These are phyloP conservation scores for Cornus suecica DNA, from an alignment of 148 eudicot species.

Conservation along the genomic window DNA sequence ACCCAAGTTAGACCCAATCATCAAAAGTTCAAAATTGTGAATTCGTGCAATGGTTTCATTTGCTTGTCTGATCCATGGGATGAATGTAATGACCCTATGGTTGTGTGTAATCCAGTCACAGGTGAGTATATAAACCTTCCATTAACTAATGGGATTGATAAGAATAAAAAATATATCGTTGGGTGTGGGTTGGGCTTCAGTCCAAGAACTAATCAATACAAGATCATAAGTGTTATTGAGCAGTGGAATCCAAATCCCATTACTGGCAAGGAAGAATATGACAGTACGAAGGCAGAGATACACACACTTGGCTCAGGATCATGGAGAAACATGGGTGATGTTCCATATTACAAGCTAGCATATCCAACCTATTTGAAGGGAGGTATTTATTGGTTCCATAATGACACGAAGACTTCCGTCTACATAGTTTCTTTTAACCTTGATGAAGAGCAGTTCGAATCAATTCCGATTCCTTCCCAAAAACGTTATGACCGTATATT, in stretches of 20 bases:
- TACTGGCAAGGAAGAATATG: neutral
- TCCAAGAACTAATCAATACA: neutral
- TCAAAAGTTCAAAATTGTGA: too few species aligned
- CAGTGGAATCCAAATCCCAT: too few species aligned
- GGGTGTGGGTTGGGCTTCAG: constrained; percentile 3
- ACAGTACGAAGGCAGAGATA: neutral
- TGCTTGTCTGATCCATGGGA: too few species aligned
- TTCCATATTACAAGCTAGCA: neutral
- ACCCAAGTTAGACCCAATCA: too few species aligned
- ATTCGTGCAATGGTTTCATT: too few species aligned
- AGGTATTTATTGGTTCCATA: constrained; percentile 10
- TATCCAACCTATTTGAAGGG: neutral
- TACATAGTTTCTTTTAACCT: constrained; percentile 16
- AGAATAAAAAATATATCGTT: neutral
- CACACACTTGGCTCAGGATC: constrained; percentile 7
- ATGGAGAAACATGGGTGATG: neutral
- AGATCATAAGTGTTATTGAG: neutral
- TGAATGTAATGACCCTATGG: too few species aligned
- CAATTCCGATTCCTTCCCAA: neutral
- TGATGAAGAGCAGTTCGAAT: constrained; percentile 16
- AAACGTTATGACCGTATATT: too few species aligned
- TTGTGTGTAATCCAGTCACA: constrained; percentile 22
- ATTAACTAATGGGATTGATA: neutral
- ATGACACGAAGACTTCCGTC: too few species aligned
- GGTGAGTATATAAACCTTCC: constrained; percentile 18